phyloP scores from a whole-genome alignment of 1,284 basidiomycete species.

The Ganoderma resinaceum region DNA sequence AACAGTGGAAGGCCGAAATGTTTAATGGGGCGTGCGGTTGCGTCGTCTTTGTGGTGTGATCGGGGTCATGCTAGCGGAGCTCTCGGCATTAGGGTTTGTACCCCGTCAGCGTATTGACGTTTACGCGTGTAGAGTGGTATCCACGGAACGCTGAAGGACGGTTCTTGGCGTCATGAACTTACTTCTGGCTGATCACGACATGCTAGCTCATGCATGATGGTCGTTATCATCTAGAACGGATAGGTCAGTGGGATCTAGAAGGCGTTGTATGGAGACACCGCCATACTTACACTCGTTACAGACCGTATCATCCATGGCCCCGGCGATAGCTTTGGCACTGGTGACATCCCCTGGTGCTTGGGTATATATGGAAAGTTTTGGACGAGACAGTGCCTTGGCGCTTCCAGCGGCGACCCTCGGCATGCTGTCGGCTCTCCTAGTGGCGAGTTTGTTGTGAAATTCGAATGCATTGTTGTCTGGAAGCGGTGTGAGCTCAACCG shows the following conservation, averaged over 20 bases:
- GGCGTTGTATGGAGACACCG: not conserved
- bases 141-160: not conserved
- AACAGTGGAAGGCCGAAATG: not conserved
- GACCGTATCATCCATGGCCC: not conserved
- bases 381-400: not conserved
- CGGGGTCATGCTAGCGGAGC: not conserved
- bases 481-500: not conserved
- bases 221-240: not conserved
- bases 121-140: not conserved
- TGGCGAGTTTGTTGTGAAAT: not conserved
- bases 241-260: not conserved
- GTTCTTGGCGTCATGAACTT: not conserved
- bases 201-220: not conserved
- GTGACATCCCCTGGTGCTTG: not conserved
- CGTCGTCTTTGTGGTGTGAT: not conserved
- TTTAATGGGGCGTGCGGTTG: not conserved
- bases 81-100: not conserved
- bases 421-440: not conserved
- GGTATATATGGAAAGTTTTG: not conserved
- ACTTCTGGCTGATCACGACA: not conserved
- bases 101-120: not conserved
- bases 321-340: not conserved
- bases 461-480: not conserved
- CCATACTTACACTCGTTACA: not conserved
- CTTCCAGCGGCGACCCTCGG: not conserved